Percentiles rank a stretch among this genome's conserved stretches.
Conservation (phyloP, 2,329 filamentous ascomycete genomes). For the Torrubiella hemipterigena region DNA sequence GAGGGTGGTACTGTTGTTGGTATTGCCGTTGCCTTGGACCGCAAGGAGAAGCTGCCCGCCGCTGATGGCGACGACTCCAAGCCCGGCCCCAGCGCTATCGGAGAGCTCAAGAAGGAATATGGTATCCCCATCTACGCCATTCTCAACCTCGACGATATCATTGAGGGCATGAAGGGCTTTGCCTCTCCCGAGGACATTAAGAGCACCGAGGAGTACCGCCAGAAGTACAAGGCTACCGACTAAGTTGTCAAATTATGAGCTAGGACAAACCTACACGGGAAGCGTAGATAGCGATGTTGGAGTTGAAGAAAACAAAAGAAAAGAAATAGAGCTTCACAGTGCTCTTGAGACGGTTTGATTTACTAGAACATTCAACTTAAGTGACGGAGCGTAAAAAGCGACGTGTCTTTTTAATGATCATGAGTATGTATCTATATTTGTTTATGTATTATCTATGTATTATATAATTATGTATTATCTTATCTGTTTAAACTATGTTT, state of each 20-base stretch:
- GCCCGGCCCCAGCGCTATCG: constrained; percentile 69
- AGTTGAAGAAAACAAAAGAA: constrained; percentile 1
- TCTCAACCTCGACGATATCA: constrained; percentile 73
- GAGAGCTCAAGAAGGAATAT: constrained; percentile 72
- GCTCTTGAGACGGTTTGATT: too few relatives aligned
- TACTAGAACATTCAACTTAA: too few relatives aligned
- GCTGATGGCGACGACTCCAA: constrained; percentile 54
- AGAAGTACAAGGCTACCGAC: constrained; percentile 50
- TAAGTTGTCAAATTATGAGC: too few relatives aligned
- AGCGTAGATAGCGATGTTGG: background rate
- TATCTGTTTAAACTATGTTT: too few relatives aligned
- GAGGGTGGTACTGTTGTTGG: constrained; percentile 79
- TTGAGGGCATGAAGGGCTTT: constrained; percentile 51
- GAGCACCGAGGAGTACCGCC: constrained; percentile 62
- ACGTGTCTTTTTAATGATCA: too few relatives aligned
- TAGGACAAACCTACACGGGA: background rate
- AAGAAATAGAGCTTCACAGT: constrained; percentile 3
- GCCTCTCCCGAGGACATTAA: constrained; percentile 51
- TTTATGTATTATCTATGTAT: constrained; percentile 1
- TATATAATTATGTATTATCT: background rate
- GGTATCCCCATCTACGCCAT: constrained; percentile 76
- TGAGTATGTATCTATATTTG: constrained; percentile 1
- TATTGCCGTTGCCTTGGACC: constrained; percentile 79
- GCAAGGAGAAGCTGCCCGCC: constrained; percentile 68
- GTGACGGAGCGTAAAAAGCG: too few relatives aligned